Evolutionary conservation across 2,329 filamentous ascomycete genomes (phyloP).

Genomic region (Monosporascus sp.): DNA sequence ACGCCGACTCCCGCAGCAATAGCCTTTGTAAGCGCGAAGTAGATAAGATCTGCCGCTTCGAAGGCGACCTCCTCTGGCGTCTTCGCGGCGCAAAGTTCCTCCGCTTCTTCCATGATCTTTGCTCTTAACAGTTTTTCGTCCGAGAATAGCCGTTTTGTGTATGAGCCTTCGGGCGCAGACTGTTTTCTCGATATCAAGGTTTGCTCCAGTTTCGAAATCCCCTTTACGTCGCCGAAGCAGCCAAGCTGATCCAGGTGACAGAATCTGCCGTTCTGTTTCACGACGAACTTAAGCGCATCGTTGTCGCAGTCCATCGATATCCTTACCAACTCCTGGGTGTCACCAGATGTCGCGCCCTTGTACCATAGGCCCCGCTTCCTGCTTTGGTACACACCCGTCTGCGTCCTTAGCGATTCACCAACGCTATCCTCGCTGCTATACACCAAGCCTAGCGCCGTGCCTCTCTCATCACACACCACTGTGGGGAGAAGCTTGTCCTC

Average conservation of each 20-base stretch:
- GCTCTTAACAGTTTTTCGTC: conserved; percentile 84
- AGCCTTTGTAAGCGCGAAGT: conserved; percentile 91
- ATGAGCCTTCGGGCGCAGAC: conserved; percentile 82
- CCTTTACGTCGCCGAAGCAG: conserved; percentile 82
- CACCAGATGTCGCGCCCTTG: conserved; percentile 91
- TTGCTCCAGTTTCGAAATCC: conserved; percentile 79
- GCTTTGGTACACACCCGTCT: conserved; percentile 86
- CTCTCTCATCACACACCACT: conserved; percentile 83
- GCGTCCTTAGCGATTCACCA: conserved; percentile 73
- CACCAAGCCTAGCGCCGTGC: conserved; percentile 78
- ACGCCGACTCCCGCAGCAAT: conserved; percentile 77
- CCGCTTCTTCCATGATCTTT: conserved; percentile 98
- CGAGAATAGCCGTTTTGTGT: conserved; percentile 87
- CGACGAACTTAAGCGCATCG: conserved; percentile 85
- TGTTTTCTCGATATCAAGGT: conserved; percentile 77
- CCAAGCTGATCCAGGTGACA: conserved; percentile 90
- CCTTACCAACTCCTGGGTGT: conserved; percentile 82
- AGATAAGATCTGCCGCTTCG: conserved; percentile 91
- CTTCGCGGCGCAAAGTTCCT: conserved; percentile 85
- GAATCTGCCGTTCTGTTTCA: conserved; percentile 86
- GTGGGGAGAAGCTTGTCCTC: conserved; percentile 82
- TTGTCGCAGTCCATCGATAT: conserved; percentile 89
- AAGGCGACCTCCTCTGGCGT: conserved; percentile 82
- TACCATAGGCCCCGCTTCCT: conserved; percentile 93
- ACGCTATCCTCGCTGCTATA: conserved; percentile 94